A percentile compares a stretch with the other conserved stretches of the same genome.
phyloP scores from a whole-genome alignment of 768 basidiomycete genomes.

The Mycena capillaripes region DNA sequence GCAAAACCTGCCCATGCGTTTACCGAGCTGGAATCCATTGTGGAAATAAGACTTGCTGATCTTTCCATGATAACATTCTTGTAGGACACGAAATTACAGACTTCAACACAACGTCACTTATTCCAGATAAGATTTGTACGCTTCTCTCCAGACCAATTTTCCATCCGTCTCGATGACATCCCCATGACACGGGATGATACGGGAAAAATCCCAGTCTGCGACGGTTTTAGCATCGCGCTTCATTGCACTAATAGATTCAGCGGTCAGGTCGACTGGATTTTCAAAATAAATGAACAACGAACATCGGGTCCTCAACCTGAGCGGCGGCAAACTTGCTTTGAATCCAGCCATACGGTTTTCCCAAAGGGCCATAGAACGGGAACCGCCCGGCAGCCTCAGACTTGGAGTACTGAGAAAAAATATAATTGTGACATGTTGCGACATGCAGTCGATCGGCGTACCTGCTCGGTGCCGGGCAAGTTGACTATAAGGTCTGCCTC shows the following conservation, averaged over 20 bases:
- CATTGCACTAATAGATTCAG: conserved; percentile 60
- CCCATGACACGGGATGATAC: conserved; percentile 82
- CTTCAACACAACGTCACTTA: too few relatives aligned
- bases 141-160: conserved; percentile 53
- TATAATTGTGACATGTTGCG: neutral
- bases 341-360: conserved; percentile 52
- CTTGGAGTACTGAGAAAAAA: conserved; percentile 37
- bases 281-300: conserved; percentile 37
- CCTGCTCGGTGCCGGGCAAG: conserved; percentile 84
- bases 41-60: too few relatives aligned
- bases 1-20: too few relatives aligned
- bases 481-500: conserved; percentile 89
- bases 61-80: too few relatives aligned
- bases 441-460: conserved; percentile 34
- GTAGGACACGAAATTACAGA: too few relatives aligned
- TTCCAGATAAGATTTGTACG: conserved; percentile 39
- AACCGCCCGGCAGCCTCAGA: conserved; percentile 42
- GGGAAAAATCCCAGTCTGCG: conserved; percentile 78
- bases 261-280: neutral
- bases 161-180: conserved; percentile 67
- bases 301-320: conserved; percentile 54
- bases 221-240: conserved; percentile 76
- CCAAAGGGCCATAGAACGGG: conserved; percentile 44
- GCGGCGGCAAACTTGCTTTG: conserved; percentile 48
- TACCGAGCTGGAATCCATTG: too few relatives aligned